Conservation (phyloP, 2,329 filamentous ascomycete genomes). For the Aspergillus fructus region DNA sequence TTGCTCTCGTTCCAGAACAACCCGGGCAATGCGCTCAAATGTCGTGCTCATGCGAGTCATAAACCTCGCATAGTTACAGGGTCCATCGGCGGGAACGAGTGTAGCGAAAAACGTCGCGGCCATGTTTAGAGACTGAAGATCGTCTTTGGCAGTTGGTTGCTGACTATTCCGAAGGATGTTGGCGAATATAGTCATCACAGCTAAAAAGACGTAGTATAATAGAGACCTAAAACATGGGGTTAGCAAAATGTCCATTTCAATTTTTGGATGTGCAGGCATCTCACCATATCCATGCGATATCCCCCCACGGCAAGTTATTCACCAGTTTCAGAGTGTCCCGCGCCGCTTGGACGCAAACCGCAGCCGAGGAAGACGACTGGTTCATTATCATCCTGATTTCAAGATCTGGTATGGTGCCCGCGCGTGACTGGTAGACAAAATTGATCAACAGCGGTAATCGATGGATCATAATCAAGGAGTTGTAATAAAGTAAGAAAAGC, state of each 20-base stretch:
- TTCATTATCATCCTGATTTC: conserved; percentile 70
- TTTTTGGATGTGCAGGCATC: conserved; percentile 29
- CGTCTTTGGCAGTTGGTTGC: conserved; percentile 75
- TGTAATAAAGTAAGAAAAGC: conserved; percentile 92
- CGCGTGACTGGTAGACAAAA: conserved; percentile 83
- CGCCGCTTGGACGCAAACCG: conserved; percentile 83
- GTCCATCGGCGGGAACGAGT: conserved; percentile 72
- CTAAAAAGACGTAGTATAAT: conserved; percentile 89
- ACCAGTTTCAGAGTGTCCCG: conserved; percentile 86
- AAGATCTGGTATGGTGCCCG: conserved; percentile 55
- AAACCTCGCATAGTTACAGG: conserved; percentile 79
- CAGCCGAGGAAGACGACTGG: conserved; percentile 81
- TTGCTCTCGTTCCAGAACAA: conserved; percentile 83
- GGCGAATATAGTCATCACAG: conserved; percentile 86
- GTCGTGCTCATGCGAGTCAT: conserved; percentile 89
- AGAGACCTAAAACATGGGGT: conserved; percentile 60
- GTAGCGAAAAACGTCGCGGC: conserved; percentile 87
- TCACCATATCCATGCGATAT: conserved; percentile 90
- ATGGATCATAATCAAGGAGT: conserved; percentile 92
- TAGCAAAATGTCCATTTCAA: background rate
- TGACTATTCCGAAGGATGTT: conserved; percentile 90
- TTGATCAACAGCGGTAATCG: conserved; percentile 93
- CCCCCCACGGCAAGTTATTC: conserved; percentile 90
- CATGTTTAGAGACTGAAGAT: conserved; percentile 80
- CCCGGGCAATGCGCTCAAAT: conserved; percentile 85